Percentiles rank a stretch among this genome's conserved stretches.
Evolutionary conservation across 305 asterid species (phyloP).

Genomic region (Fraxinus floribunda): DNA sequence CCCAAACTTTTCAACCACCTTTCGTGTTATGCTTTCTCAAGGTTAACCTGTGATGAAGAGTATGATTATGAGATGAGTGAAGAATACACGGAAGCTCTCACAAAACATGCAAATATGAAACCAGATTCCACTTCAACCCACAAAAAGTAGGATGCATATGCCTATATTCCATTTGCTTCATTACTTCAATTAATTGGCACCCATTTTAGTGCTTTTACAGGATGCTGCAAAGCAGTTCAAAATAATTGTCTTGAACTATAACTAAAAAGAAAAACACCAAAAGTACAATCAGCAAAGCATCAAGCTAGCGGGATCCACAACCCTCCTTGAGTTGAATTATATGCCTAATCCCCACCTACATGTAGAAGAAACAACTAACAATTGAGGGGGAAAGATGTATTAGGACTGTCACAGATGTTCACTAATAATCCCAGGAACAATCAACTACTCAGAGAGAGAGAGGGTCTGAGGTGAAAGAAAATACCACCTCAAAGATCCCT

Average conservation of each 20-base stretch:
- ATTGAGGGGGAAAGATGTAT: constrained; percentile 23
- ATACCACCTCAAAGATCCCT: constrained; percentile 51
- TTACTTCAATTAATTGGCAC: constrained; percentile 45
- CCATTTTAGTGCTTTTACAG: constrained; percentile 47
- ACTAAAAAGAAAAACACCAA: constrained; percentile 28
- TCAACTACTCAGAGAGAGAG: constrained; percentile 32
- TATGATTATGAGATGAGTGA: background rate
- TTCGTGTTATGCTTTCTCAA: background rate
- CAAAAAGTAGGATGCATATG: background rate
- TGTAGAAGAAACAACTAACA: constrained; percentile 30
- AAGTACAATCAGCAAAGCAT: constrained; percentile 39
- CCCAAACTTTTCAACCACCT: background rate
- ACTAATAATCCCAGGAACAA: constrained; percentile 37
- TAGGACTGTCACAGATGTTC: constrained; percentile 34
- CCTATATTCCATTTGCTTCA: constrained; percentile 28
- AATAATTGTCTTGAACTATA: constrained; percentile 45
- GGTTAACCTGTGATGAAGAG: background rate
- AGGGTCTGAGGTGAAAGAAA: constrained; percentile 36
- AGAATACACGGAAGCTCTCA: background rate
- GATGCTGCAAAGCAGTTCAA: constrained; percentile 42
- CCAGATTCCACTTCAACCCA: background rate
- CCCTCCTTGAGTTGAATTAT: constrained; percentile 28
- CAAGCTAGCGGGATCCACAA: constrained; percentile 35
- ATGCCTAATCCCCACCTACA: constrained; percentile 45
- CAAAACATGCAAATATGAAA: background rate